These are phyloP conservation scores for Powellomyces hirtus DNA, from an alignment of 192 early-diverging fungal genomes.

Conservation along the genomic window DNA sequence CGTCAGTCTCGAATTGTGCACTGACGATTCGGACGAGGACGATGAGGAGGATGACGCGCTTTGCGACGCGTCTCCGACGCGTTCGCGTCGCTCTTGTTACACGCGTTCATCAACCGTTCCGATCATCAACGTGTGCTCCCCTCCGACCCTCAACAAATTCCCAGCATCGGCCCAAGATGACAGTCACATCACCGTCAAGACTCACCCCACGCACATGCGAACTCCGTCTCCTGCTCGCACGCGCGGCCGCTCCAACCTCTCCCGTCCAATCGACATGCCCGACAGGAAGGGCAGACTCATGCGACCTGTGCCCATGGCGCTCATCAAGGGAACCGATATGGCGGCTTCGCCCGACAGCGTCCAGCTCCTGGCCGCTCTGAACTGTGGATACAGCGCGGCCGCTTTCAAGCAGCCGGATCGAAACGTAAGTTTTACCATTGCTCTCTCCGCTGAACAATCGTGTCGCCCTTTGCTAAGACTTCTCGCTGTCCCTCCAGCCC, in stretches of 20 bases:
- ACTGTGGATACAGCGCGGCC: constrained; percentile 12
- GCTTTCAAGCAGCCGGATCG: constrained; percentile 22
- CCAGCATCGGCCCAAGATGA: not conserved
- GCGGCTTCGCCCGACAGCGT: constrained; percentile 25
- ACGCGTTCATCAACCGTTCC: not conserved
- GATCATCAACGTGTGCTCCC: constrained; percentile 8
- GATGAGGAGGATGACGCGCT: not conserved
- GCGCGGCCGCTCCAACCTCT: not conserved
- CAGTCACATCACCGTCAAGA: not conserved
- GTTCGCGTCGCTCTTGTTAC: not conserved
- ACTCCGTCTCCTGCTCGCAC: constrained; percentile 16
- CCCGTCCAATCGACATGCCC: not conserved
- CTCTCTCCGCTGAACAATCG: not conserved
- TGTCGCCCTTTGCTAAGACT: too few species aligned
- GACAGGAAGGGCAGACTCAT: not conserved
- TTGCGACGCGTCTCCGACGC: not conserved
- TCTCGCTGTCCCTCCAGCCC: too few species aligned
- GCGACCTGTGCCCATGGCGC: constrained; percentile 2
- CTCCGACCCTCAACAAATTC: not conserved
- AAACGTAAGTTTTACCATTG: constrained; percentile 11
- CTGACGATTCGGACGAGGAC: too few species aligned
- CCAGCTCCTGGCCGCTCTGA: constrained; percentile 17
- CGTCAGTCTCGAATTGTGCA: too few species aligned
- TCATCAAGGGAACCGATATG: constrained; percentile 12
- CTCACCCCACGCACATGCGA: constrained; percentile 2